Conservation (phyloP, 163 green algal genomes). For the Coccomyxa subellipsoidea region DNA sequence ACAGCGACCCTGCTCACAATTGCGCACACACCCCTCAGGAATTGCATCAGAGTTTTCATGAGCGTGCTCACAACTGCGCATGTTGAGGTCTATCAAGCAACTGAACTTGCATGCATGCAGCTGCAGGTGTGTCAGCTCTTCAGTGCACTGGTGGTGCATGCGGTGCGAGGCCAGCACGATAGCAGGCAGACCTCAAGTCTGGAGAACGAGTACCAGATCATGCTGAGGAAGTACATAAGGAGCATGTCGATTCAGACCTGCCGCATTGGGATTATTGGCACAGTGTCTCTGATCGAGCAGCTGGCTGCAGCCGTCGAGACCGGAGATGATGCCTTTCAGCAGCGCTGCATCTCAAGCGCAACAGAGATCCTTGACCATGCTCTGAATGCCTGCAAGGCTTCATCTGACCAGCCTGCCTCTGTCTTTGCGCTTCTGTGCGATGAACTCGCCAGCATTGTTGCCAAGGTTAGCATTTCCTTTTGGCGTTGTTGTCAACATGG, state of each 20-base stretch:
- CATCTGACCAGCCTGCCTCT: background rate
- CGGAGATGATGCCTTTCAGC: background rate
- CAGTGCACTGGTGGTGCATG: conserved; percentile 5
- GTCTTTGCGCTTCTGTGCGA: background rate
- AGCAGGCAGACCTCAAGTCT: background rate
- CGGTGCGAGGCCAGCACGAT: background rate
- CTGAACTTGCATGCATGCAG: too few relatives aligned
- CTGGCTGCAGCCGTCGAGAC: background rate
- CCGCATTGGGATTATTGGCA: background rate
- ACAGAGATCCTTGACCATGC: background rate
- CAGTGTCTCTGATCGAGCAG: background rate
- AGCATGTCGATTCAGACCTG: background rate
- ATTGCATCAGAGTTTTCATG: too few relatives aligned
- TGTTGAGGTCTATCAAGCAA: too few relatives aligned
- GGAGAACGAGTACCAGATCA: background rate
- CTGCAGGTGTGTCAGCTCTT: conserved; percentile 6
- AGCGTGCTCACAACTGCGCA: background rate
- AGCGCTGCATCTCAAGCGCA: background rate
- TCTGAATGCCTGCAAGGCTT: background rate
- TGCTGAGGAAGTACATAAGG: background rate
- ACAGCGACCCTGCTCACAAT: too few relatives aligned
- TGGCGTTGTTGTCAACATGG: background rate
- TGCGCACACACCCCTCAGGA: too few relatives aligned
- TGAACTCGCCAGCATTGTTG: background rate
- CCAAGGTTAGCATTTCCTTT: background rate